A percentile compares a stretch with the other conserved stretches of the same genome.
Conservation (phyloP, 495 filamentous ascomycete species). For the Daldinia loculata region DNA sequence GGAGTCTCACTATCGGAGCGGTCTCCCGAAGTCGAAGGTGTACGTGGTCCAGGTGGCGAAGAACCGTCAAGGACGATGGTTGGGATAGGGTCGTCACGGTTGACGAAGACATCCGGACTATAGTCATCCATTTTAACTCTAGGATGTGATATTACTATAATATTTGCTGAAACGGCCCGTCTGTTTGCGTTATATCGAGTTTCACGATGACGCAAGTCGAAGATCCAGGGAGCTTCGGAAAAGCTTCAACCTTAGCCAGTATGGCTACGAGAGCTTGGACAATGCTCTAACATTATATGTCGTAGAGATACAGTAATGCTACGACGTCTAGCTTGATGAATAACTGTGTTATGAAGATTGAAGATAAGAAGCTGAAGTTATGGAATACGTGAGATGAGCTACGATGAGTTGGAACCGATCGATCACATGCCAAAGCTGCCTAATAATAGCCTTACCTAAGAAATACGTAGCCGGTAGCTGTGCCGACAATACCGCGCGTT, state of each 20-base stretch:
- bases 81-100: conserved; percentile 46
- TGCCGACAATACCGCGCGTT: conserved; percentile 2
- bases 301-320: not conserved
- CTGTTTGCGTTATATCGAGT: not conserved
- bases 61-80: conserved; percentile 38
- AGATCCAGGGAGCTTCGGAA: conserved; percentile 8
- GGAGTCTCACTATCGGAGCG: conserved; percentile 41
- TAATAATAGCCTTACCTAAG: conserved; percentile 6
- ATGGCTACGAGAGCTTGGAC: conserved; percentile 9
- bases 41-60: conserved; percentile 30
- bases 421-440: conserved; percentile 34
- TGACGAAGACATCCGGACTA: conserved; percentile 45
- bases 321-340: not conserved
- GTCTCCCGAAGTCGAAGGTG: conserved; percentile 28
- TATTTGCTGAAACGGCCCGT: not conserved
- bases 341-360: not conserved
- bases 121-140: conserved; percentile 51
- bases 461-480: conserved; percentile 3
- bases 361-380: not conserved
- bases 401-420: conserved; percentile 6
- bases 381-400: not conserved
- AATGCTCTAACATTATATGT: conserved; percentile 19
- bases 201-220: conserved; percentile 39
- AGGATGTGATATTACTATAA: not conserved
- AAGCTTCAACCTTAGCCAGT: conserved; percentile 21